Evolutionary conservation across 148 eudicot species (phyloP).

Genomic region (Cornus kousa): DNA sequence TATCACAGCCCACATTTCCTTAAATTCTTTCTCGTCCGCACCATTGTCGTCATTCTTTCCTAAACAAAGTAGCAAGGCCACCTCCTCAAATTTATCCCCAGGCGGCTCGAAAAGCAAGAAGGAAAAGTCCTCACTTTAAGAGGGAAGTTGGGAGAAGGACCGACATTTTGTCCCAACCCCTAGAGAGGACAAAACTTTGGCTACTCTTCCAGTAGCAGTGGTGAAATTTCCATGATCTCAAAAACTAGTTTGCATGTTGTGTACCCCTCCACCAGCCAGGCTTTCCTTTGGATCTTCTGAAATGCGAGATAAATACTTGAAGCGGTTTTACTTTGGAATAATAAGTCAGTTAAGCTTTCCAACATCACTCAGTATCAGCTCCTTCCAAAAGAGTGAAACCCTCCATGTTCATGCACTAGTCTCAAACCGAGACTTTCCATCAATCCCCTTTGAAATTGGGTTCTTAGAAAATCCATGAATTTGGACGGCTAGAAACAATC

Average conservation of each 20-base stretch:
- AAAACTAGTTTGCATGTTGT: slow-evolving; percentile 18
- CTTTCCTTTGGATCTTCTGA: background rate
- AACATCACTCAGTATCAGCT: slow-evolving; percentile 52
- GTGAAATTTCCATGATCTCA: slow-evolving; percentile 39
- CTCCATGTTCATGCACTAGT: background rate
- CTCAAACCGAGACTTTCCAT: background rate
- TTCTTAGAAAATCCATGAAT: slow-evolving; percentile 23
- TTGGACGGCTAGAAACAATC: slow-evolving; percentile 42
- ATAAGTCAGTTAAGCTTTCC: slow-evolving; percentile 52
- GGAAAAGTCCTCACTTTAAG: too few species aligned
- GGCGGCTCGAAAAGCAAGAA: too few species aligned
- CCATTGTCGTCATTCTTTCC: background rate
- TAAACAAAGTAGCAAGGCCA: background rate
- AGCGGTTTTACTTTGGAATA: slow-evolving; percentile 49
- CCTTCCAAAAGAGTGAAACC: slow-evolving; percentile 33
- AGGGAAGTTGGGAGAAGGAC: too few species aligned
- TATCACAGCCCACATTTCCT: too few species aligned
- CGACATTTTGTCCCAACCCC: slow-evolving; percentile 22
- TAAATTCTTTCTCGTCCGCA: too few species aligned
- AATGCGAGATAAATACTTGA: slow-evolving; percentile 23
- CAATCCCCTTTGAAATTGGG: background rate
- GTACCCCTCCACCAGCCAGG: background rate
- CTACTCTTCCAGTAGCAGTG: slow-evolving; percentile 58
- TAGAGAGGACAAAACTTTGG: slow-evolving; percentile 45
- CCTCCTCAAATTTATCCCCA: background rate